Evolutionary conservation across 1,139 yeast genomes (phyloP), one percentile per base, ranked within the genome.

Genomic region (Ogataea hybrid): DNA sequence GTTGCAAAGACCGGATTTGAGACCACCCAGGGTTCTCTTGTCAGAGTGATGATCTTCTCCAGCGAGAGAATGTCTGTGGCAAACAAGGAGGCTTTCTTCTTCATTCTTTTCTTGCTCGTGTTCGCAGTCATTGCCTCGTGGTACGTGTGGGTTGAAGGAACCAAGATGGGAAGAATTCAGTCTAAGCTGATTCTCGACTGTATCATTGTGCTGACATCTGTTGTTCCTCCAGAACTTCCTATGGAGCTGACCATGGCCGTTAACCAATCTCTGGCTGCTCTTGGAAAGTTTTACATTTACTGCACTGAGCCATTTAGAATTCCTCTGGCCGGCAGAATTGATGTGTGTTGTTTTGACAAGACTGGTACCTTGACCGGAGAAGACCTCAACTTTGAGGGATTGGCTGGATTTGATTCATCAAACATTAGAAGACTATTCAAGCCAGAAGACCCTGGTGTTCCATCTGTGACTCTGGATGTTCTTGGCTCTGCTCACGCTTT

Each of bases 171-270:
- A 57, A 84, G 98, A 69, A 79, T 87, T 57, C 95, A 92, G 65
- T 86, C 95, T 43, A 92, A 92, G 68, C 78, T 92, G 62, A 83
- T 92, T 54, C 76, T 92, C 62, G 97, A 92, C 67, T 94, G 98
- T 81, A 85, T 92, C 53, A 79, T 92, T 61, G 94, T 92, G 57
- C 78, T 92, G 55, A 92, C 99, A 16, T 90, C 97, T 37, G 99
- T 92, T 53, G 99, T 92, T 33, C 99, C 99, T 32, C 98, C 99
- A 40, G 99, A 92, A 69, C 76, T 92, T 54, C 99, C 99, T 41
- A 94, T 92, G 98, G 98, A 92, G 71, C 78, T 92, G 57, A 92
- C 98, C 23, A 84, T 92, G 90, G 98, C 98, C 47, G 98, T 92
- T 32, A 92, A 92, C 66, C 75, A 88, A 33, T 90, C 97, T 8